Evolutionary conservation across 768 basidiomycete species (phyloP).

Genomic region (Clitopilus passeckerianus): DNA sequence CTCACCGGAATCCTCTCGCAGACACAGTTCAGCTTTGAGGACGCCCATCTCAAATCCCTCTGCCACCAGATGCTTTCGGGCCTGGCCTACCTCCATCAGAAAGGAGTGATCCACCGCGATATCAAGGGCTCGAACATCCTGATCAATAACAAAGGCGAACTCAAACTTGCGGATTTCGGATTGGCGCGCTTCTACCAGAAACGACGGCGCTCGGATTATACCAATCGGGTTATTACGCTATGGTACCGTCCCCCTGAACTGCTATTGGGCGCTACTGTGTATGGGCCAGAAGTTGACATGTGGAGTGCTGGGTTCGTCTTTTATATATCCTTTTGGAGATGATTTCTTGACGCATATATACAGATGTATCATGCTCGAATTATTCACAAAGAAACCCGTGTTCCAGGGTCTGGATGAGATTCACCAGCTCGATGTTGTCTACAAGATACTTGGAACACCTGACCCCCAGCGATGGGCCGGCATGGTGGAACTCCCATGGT

Average conservation of each 20-base stretch:
- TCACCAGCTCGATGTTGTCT: conserved; percentile 91
- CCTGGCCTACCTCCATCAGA: conserved; percentile 91
- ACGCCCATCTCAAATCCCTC: conserved; percentile 91
- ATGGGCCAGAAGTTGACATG: conserved; percentile 98
- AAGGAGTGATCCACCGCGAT: conserved; percentile 95
- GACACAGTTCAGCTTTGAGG: conserved; percentile 77
- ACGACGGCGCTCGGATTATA: conserved; percentile 86
- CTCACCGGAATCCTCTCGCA: conserved; percentile 92
- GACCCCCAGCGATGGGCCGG: conserved; percentile 78
- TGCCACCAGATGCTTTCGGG: conserved; percentile 95
- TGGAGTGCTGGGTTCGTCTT: conserved; percentile 92
- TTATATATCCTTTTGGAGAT: neutral
- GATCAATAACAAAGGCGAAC: conserved; percentile 83
- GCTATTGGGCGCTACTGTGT: conserved; percentile 90
- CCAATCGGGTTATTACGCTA: conserved; percentile 97
- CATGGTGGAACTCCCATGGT: conserved; percentile 88
- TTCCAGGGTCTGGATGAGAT: conserved; percentile 99
- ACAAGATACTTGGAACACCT: conserved; percentile 88
- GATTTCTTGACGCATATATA: conserved; percentile 3
- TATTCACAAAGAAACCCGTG: conserved; percentile 93
- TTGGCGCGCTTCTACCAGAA: conserved; percentile 96
- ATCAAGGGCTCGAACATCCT: conserved; percentile 99
- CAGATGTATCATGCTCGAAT: conserved; percentile 98
- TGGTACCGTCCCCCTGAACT: conserved; percentile 98
- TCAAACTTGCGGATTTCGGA: conserved; percentile 97